Percentiles rank a stretch among this genome's conserved stretches.
These are phyloP conservation scores for Salix purpurea DNA, from an alignment of 345 rosid species.

Conservation along the genomic window DNA sequence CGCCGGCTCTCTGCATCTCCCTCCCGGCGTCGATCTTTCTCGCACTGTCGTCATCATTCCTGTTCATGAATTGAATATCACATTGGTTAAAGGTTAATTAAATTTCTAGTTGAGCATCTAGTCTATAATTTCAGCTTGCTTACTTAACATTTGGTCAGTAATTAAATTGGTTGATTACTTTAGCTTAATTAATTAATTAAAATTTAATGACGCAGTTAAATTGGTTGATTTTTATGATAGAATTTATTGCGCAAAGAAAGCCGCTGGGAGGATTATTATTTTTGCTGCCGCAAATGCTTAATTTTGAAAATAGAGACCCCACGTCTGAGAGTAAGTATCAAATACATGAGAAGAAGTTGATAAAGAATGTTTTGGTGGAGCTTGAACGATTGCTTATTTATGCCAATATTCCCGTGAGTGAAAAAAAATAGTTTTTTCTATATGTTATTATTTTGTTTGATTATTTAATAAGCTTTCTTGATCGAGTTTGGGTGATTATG, in stretches of 20 bases:
- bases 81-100: slow-evolving; percentile 54
- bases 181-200: too few relatives aligned
- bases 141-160: not conserved
- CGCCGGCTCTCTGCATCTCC: slow-evolving; percentile 71
- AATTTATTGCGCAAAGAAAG: slow-evolving; percentile 59
- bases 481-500: not conserved
- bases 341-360: slow-evolving; percentile 31
- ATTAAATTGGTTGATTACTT: not conserved
- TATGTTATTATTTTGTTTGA: not conserved
- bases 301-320: slow-evolving; percentile 37
- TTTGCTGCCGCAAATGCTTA: slow-evolving; percentile 72
- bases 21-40: slow-evolving; percentile 81
- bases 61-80: slow-evolving; percentile 61
- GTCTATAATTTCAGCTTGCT: too few relatives aligned
- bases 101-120: too few relatives aligned
- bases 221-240: slow-evolving; percentile 32
- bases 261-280: slow-evolving; percentile 80
- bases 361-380: slow-evolving; percentile 45
- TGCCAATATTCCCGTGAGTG: slow-evolving; percentile 77
- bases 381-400: slow-evolving; percentile 74
- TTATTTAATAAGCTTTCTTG: not conserved
- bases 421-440: not conserved
- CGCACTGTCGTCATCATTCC: slow-evolving; percentile 86
- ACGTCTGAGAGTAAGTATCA: slow-evolving; percentile 14
- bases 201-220: not conserved